A percentile compares a stretch with the other conserved stretches of the same genome.
Conservation (phyloP, 1,284 basidiomycete species). For the Cerrena zonata region DNA sequence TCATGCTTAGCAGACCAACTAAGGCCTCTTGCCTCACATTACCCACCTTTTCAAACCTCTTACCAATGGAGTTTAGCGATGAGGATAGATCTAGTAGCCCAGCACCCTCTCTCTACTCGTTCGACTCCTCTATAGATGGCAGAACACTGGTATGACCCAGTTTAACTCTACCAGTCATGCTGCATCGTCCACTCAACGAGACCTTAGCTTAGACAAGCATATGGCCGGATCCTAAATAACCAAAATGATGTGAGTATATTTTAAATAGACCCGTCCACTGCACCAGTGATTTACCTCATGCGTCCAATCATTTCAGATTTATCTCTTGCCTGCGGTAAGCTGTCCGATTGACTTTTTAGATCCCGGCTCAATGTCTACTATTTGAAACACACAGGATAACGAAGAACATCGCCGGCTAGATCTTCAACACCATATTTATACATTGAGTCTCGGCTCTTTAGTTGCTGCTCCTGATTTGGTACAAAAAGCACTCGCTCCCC, state of each 20-base stretch:
- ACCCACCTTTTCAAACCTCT: no score
- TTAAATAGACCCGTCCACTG: background rate
- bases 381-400: slow-evolving; percentile 22
- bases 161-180: background rate
- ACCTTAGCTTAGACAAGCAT: slow-evolving; percentile 25
- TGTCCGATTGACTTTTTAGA: background rate
- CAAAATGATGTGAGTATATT: slow-evolving; percentile 27
- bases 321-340: slow-evolving; percentile 27
- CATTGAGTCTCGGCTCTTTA: slow-evolving; percentile 24
- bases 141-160: slow-evolving; percentile 21
- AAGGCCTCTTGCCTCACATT: slow-evolving; percentile 9
- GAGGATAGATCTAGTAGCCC: slow-evolving; percentile 21
- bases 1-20: slow-evolving; percentile 7
- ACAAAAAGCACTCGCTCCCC: slow-evolving; percentile 25
- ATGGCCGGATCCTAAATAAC: slow-evolving; percentile 29
- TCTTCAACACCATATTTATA: slow-evolving; percentile 31
- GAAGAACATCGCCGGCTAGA: slow-evolving; percentile 32
- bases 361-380: background rate
- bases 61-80: background rate
- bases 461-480: slow-evolving; percentile 28
- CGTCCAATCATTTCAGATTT: slow-evolving; percentile 17
- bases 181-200: background rate
- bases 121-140: slow-evolving; percentile 29
- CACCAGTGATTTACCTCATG: background rate
- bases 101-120: slow-evolving; percentile 31